Conservation (phyloP, 768 basidiomycete genomes). For the Tricholoma saponaceum region DNA sequence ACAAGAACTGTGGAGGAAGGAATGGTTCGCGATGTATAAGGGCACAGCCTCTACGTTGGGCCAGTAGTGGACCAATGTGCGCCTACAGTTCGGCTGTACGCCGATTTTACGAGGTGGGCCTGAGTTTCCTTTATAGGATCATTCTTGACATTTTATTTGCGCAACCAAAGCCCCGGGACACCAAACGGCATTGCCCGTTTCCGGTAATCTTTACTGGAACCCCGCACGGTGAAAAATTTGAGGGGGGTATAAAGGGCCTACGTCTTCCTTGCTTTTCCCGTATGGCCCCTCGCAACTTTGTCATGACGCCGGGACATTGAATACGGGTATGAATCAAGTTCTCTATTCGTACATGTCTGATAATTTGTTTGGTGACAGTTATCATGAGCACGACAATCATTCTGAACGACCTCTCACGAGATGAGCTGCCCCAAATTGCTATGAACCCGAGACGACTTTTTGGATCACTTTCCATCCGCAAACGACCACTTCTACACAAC, state of each 20-base stretch:
- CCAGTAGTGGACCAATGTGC: conserved; percentile 7
- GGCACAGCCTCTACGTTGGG: neutral
- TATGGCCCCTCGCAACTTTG: neutral
- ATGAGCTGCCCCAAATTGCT: conserved; percentile 8
- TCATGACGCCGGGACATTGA: neutral
- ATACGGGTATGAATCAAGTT: neutral
- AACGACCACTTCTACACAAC: conserved; percentile 9
- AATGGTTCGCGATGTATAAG: neutral
- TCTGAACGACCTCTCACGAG: conserved; percentile 12
- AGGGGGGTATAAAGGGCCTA: neutral
- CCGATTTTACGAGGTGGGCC: conserved; percentile 9
- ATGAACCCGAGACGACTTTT: conserved; percentile 15
- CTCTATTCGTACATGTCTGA: conserved; percentile 3
- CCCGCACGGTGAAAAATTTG: neutral
- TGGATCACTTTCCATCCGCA: conserved; percentile 7
- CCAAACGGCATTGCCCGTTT: neutral
- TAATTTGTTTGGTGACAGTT: neutral
- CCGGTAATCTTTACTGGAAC: neutral
- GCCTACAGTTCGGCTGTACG: conserved; percentile 2
- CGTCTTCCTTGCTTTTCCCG: neutral
- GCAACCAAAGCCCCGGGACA: neutral
- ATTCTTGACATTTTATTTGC: neutral
- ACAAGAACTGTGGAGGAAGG: neutral
- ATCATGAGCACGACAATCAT: conserved; percentile 8
- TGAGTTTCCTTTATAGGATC: neutral